Conservation (phyloP, 2,329 filamentous ascomycete genomes). For the Sclerotinia borealis region DNA sequence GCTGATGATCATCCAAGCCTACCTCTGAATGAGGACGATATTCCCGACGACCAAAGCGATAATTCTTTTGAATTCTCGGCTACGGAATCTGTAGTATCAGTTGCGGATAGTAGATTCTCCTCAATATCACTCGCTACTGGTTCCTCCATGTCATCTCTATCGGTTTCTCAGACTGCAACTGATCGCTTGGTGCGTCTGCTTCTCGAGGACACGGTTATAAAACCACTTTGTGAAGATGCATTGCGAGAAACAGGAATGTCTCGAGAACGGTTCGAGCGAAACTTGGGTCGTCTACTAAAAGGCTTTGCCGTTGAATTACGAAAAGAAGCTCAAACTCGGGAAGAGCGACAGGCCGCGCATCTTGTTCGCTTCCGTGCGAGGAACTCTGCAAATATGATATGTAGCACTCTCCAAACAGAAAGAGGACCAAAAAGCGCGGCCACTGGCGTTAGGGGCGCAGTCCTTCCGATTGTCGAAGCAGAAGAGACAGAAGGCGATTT, state of each 20-base stretch:
- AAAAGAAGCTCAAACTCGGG: slow-evolving; percentile 12
- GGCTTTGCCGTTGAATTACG: slow-evolving; percentile 11
- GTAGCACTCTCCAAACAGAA: neutral
- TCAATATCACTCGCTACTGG: neutral
- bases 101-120: slow-evolving; percentile 16
- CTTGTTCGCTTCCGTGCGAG: slow-evolving; percentile 16
- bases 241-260: neutral
- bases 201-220: slow-evolving; percentile 10
- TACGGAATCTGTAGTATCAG: slow-evolving; percentile 8
- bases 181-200: slow-evolving; percentile 16
- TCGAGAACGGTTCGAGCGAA: slow-evolving; percentile 15
- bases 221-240: slow-evolving; percentile 8
- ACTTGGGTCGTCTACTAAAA: slow-evolving; percentile 13
- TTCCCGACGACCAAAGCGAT: neutral
- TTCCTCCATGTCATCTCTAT: slow-evolving; percentile 15
- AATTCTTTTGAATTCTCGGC: neutral
- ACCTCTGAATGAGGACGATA: neutral
- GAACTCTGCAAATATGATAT: slow-evolving; percentile 17
- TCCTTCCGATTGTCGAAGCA: neutral
- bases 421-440: neutral
- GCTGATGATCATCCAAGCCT: neutral
- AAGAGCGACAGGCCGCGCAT: slow-evolving; percentile 13
- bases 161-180: neutral
- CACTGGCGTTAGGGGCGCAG: neutral
- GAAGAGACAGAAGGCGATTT: neutral